Conservation (phyloP, 345 rosid species). For the Camelina hispida region DNA sequence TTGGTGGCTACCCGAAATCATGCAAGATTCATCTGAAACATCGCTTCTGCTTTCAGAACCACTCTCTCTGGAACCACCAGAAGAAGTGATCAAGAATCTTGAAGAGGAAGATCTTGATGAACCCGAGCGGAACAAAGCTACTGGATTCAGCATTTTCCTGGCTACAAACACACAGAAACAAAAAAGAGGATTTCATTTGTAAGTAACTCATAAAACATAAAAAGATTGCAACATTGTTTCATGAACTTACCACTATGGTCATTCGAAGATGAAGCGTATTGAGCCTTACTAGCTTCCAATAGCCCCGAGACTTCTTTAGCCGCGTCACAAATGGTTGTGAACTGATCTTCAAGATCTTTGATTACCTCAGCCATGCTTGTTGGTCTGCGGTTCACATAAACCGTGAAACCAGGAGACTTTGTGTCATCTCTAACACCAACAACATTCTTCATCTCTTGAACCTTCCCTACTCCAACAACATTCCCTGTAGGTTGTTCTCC, state of each 20-base stretch:
- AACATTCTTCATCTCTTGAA: constrained; percentile 56
- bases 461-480: constrained; percentile 55
- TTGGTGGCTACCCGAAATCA: constrained; percentile 78
- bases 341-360: constrained; percentile 89
- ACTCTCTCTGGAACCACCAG: constrained; percentile 63
- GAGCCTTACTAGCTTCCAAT: constrained; percentile 83
- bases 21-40: constrained; percentile 53
- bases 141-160: constrained; percentile 88
- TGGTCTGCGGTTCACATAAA: constrained; percentile 86
- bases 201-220: constrained; percentile 9
- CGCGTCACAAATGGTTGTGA: constrained; percentile 59
- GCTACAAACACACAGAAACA: constrained; percentile 54
- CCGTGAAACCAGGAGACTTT: constrained; percentile 78
- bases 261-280: constrained; percentile 53
- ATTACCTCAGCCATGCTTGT: constrained; percentile 95
- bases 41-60: constrained; percentile 52
- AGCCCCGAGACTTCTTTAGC: constrained; percentile 81
- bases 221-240: not conserved
- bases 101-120: constrained; percentile 89
- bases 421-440: constrained; percentile 47
- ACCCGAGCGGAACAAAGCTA: constrained; percentile 85
- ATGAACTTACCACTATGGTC: constrained; percentile 73
- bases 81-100: constrained; percentile 67
- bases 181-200: not conserved
- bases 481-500: constrained; percentile 55